Evolutionary conservation across 257 asterid species (phyloP), one percentile per base, ranked within the genome.

Genomic region (Nicotiana obtusifolia): DNA sequence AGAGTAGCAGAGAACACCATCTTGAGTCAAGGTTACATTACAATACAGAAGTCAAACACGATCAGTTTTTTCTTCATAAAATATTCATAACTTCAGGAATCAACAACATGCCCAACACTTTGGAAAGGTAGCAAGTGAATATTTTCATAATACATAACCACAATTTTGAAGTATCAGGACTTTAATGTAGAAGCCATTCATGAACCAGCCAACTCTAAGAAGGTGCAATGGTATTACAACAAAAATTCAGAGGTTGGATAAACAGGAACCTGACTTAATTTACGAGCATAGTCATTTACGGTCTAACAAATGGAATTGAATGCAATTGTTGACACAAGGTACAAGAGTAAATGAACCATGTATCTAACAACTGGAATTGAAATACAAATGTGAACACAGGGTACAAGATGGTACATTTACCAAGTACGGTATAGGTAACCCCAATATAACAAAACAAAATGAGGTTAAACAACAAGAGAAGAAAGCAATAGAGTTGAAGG

Each of bases 191-290:
- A 41, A 71, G 54, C 20, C 13, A 44, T 71, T 41, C 35, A 71
- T 20, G 78, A 41, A 20, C 33, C 77, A 69, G 22, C 77, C 31
- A 37, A 5, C 77, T 20, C 57, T 67, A 67, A 4, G 53, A 33
- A 0, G 28, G 17, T 67, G 28, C 28, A 67, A 67, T 66, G 5
- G 73, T 65, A 65, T 66, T 31, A 31, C 5, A 1, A 31, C 76
- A 8, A 66, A 10, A 35, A 19, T 15, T 35, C 76, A 35, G n/a
- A 68, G 54, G 17, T 68, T 19, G 33, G n/a, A 69, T n/a, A 35
- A n/a, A 68, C 31, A 37, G 77, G 77, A 68, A 69, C 77, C 57
- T 69, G 77, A 68, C 56, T 37, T 30, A 69, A 69, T 19, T 69
- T 37, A 5, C 4, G 19, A 37, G 77, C 31, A 37, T 37, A 68